Percentiles rank a stretch among this genome's conserved stretches.
These are phyloP conservation scores for Podila clonocystis DNA, from an alignment of 192 early-diverging fungal genomes.

Conservation along the genomic window DNA sequence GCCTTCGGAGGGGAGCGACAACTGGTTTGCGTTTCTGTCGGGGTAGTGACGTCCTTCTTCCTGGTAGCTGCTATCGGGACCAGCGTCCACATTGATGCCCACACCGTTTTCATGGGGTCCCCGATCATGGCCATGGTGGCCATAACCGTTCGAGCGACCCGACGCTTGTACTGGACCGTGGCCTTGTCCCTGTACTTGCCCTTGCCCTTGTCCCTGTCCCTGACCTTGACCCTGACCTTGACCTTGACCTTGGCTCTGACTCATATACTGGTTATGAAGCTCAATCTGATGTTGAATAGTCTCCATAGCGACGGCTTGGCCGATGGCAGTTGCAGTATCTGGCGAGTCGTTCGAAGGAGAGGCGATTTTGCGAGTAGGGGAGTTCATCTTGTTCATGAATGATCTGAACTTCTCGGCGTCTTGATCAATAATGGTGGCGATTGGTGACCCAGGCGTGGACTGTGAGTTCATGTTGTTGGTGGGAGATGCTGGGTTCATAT, in stretches of 20 bases:
- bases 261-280: slow-evolving; percentile 36
- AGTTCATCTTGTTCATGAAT: slow-evolving; percentile 39
- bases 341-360: slow-evolving; percentile 19
- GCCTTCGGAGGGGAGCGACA: slow-evolving; percentile 17
- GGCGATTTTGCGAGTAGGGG: slow-evolving; percentile 15
- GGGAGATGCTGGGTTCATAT: not conserved
- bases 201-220: not conserved
- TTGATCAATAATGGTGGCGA: slow-evolving; percentile 45
- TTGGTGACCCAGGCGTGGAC: slow-evolving; percentile 29
- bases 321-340: slow-evolving; percentile 24
- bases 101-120: not conserved
- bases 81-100: slow-evolving; percentile 4
- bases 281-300: slow-evolving; percentile 43
- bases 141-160: not conserved
- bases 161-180: not conserved
- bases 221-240: not conserved
- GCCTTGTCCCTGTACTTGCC: not conserved
- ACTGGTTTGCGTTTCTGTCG: slow-evolving; percentile 33
- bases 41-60: not conserved
- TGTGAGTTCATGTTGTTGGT: not conserved
- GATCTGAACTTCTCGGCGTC: slow-evolving; percentile 45
- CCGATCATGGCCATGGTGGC: too few relatives aligned
- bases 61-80: slow-evolving; percentile 17
- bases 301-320: slow-evolving; percentile 49
- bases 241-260: slow-evolving; percentile 38